Conservation (phyloP, 1,284 basidiomycete genomes). For the Cystobasidiaceae sp. region DNA sequence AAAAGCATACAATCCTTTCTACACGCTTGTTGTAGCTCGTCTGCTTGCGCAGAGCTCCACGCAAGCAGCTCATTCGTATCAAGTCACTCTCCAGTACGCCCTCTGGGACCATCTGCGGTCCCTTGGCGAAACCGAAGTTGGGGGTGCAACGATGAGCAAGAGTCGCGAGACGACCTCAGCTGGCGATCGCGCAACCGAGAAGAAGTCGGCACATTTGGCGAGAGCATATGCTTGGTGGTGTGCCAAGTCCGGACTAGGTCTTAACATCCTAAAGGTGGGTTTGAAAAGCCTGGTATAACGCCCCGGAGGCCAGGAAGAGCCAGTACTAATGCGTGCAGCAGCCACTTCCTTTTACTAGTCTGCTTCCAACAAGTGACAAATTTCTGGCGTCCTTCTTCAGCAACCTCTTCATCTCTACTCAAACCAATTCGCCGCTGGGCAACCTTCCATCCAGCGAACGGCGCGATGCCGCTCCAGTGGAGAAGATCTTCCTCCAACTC, state of each 20-base stretch:
- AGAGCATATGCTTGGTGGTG: conserved; percentile 78
- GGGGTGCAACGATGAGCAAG: conserved; percentile 73
- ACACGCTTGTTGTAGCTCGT: conserved; percentile 77
- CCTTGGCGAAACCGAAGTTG: conserved; percentile 75
- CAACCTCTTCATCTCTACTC: conserved; percentile 65
- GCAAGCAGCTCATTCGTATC: conserved; percentile 57
- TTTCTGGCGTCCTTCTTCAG: conserved; percentile 68
- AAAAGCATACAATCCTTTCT: conserved; percentile 90
- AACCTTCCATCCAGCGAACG: conserved; percentile 39
- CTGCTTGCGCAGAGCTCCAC: conserved; percentile 42
- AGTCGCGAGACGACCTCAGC: conserved; percentile 53
- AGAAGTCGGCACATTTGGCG: conserved; percentile 61
- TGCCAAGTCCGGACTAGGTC: conserved; percentile 63
- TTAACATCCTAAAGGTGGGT: conserved; percentile 81
- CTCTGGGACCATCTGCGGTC: conserved; percentile 96
- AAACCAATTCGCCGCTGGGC: conserved; percentile 60
- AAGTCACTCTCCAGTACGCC: conserved; percentile 89
- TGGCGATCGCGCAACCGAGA: conserved; percentile 48
- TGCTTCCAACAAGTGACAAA: conserved; percentile 58
- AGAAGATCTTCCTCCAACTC: conserved; percentile 44
- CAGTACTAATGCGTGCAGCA: too few species aligned
- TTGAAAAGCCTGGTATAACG: too few species aligned
- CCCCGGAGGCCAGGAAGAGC: too few species aligned
- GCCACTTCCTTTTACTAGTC: conserved; percentile 75
- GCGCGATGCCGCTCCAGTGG: conserved; percentile 50